Evolutionary conservation across 352 stramenopile species (phyloP).

Genomic region (Labyrinthula sp.): DNA sequence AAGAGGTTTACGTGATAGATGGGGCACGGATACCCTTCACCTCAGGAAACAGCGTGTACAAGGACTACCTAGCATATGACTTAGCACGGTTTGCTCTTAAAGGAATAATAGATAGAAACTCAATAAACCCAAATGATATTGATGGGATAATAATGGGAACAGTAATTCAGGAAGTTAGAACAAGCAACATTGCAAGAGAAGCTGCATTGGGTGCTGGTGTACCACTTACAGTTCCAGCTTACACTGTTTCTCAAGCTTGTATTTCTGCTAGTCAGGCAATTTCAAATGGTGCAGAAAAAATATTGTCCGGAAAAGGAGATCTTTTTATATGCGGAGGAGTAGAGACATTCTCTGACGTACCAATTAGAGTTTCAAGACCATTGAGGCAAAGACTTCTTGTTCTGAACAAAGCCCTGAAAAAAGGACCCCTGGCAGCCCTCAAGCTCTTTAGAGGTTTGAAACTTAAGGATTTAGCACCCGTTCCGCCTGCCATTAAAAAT

Average conservation of each 20-base stretch:
- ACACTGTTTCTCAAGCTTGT: conserved; percentile 84
- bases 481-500: conserved; percentile 90
- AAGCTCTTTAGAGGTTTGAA: conserved; percentile 79
- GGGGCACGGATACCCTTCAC: conserved; percentile 79
- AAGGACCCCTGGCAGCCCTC: conserved; percentile 57
- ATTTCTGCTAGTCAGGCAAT: conserved; percentile 88
- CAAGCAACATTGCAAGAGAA: conserved; percentile 89
- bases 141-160: conserved; percentile 88
- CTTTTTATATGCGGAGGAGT: conserved; percentile 79
- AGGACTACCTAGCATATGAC: conserved; percentile 86
- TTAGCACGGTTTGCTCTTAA: conserved; percentile 81
- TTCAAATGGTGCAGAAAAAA: conserved; percentile 73
- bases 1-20: conserved; percentile 66
- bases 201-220: conserved; percentile 81
- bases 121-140: conserved; percentile 71
- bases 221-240: conserved; percentile 66
- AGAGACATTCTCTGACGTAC: conserved; percentile 91
- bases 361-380: conserved; percentile 76
- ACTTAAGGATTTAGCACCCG: conserved; percentile 58
- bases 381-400: conserved; percentile 65
- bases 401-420: conserved; percentile 68
- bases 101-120: conserved; percentile 76
- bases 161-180: conserved; percentile 76
- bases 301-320: conserved; percentile 73
- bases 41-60: conserved; percentile 77